Base-by-base conservation (phyloP, 2,329 filamentous ascomycete genomes). In the Boeremia exigua region DNA sequence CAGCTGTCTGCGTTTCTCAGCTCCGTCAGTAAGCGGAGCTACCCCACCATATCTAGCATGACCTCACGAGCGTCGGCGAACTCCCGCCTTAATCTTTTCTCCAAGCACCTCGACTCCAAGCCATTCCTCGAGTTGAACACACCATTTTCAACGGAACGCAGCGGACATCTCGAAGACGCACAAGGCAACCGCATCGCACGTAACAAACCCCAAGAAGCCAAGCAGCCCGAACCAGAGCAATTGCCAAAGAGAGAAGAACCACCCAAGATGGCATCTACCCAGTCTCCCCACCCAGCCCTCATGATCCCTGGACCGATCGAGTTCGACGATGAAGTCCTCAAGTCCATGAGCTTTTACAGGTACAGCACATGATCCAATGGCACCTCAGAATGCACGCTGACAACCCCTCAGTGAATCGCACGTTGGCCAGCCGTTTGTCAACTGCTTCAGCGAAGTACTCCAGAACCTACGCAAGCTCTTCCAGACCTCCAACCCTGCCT, bases 251-350 rank as follows among this genome's bases (percentile, higher is more conserved):
- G 48, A 42, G 48, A 51, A 46, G 50, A 65, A 58, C 28, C 48
- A 38, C 59, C 57, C 29, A 60, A 65, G 56, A 60, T 64, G 28
- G 86, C 86, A 84, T 86, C 84, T 36, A 73, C 69, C 51, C 85
- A 88, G 78, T 69, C 83, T 49, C 76, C 82, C 52, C 86, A 89
- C 73, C 81, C 86, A 48, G 88, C 94, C 52, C 83, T 99, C 78
- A 87, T 99, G 79, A 98, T 99, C 73, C 95, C 95, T 45, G 95
- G 95, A 62, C 95, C 95, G 72, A 96, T 98, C 77, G 94, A 98
- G 81, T 97, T 97, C 74, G 94, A 97, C 76, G 94, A 98, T 94
- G 92, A 88, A 43, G 94, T 98, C 58, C 86, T 97, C 48, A 86
- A 93, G 77, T 91, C 92, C 59, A 97, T 97, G 94, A 89, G 90